A percentile compares a stretch with the other conserved stretches of the same genome.
phyloP scores from a whole-genome alignment of 2,329 filamentous ascomycete genomes.

The Alternaria gansuensis region DNA sequence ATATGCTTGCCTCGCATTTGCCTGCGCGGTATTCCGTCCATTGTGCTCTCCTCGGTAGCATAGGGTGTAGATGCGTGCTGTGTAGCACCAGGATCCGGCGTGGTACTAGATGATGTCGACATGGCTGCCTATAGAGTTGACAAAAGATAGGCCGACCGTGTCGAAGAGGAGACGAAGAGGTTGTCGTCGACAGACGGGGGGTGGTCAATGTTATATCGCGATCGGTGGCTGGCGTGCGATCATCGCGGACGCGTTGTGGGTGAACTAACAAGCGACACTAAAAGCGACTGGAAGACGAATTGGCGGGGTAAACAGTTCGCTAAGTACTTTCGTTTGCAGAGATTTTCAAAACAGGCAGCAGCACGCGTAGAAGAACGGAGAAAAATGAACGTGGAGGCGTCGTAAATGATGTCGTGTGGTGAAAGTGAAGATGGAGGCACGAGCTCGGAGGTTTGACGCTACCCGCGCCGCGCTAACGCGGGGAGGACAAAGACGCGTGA shows the following conservation, averaged over 20 bases:
- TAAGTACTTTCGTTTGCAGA: conserved; percentile 10
- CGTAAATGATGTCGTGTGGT: conserved; percentile 26
- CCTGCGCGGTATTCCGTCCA: conserved; percentile 49
- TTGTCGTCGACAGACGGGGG: conserved; percentile 33
- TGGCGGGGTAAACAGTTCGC: conserved; percentile 12
- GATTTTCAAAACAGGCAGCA: conserved; percentile 26
- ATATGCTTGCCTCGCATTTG: conserved; percentile 58
- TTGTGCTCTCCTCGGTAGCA: conserved; percentile 38
- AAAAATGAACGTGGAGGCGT: conserved; percentile 26
- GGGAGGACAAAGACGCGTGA: conserved; percentile 30
- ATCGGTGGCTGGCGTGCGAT: conserved; percentile 49
- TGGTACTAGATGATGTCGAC: conserved; percentile 43
- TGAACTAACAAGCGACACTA: conserved; percentile 30
- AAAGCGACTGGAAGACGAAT: conserved; percentile 20
- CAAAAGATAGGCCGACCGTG: conserved; percentile 28
- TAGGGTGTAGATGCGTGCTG: conserved; percentile 32
- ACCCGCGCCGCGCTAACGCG: conserved; percentile 29
- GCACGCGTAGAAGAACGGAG: conserved; percentile 24
- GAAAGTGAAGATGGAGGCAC: conserved; percentile 27
- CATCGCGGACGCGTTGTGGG: conserved; percentile 49
- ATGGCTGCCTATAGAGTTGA: conserved; percentile 41
- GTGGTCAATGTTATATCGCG: conserved; percentile 43
- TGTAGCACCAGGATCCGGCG: conserved; percentile 34
- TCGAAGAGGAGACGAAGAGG: conserved; percentile 25
- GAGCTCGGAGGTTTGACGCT: conserved; percentile 34